phyloP scores from a whole-genome alignment of 2,329 filamentous ascomycete species.

The Penicillium sp. region DNA sequence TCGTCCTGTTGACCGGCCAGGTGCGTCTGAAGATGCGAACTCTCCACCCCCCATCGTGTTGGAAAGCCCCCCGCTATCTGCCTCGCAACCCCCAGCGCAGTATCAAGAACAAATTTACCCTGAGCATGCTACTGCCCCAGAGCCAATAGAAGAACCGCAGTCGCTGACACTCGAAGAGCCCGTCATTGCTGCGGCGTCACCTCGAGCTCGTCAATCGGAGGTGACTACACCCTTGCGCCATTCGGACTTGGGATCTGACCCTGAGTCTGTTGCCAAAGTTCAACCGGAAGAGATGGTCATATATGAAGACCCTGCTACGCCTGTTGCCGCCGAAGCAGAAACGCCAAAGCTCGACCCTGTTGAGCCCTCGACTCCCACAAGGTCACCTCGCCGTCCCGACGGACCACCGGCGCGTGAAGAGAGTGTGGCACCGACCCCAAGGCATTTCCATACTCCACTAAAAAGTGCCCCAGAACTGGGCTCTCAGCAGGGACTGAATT shows the following conservation, averaged over 20 bases:
- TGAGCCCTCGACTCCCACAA: constrained; percentile 10
- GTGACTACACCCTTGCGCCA: constrained; percentile 8
- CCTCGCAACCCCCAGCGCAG: constrained; percentile 11
- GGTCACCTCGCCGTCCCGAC: constrained; percentile 10
- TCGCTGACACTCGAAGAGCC: constrained; percentile 10
- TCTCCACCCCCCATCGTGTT: constrained; percentile 24
- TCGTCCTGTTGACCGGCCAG: constrained; percentile 28
- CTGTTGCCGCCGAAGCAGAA: constrained; percentile 11
- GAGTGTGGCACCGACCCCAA: neutral
- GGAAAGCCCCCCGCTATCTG: constrained; percentile 22
- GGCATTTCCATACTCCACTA: constrained; percentile 8
- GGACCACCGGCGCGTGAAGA: constrained; percentile 2
- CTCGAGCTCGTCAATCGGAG: constrained; percentile 4
- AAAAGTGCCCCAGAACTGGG: constrained; percentile 14
- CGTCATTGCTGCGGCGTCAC: constrained; percentile 4
- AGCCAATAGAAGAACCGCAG: constrained; percentile 15
- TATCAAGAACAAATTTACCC: constrained; percentile 3
- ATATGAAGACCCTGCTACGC: constrained; percentile 27
- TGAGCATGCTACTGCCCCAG: constrained; percentile 6
- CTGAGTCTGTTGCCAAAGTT: constrained; percentile 11
- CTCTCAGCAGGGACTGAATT: constrained; percentile 6
- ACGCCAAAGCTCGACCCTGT: constrained; percentile 6
- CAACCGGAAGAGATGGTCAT: constrained; percentile 25
- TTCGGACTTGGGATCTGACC: constrained; percentile 2
- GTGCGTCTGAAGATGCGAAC: constrained; percentile 55